Percentiles rank a stretch among this genome's conserved stretches.
phyloP scores from a whole-genome alignment of 768 basidiomycete genomes.

The Peribolospora kevripleyi region DNA sequence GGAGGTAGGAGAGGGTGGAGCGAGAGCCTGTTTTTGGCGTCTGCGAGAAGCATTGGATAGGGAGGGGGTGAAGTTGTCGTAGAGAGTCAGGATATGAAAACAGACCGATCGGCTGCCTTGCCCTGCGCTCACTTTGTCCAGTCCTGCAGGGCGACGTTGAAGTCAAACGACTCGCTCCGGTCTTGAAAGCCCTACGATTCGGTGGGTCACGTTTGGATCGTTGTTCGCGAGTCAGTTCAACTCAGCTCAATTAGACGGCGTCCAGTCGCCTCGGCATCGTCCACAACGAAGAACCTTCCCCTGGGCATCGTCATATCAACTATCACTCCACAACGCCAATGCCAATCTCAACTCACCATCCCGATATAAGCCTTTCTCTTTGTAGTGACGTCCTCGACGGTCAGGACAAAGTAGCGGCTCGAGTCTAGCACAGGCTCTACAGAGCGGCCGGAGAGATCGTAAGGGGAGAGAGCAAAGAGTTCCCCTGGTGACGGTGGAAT shows the following conservation, averaged over 20 bases:
- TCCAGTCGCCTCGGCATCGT: no score
- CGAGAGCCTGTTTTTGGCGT: no score
- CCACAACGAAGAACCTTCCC: no score
- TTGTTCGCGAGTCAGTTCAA: neutral
- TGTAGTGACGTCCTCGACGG: constrained; percentile 9
- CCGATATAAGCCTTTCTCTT: neutral
- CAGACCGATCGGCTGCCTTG: no score
- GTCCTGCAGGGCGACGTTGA: constrained; percentile 15
- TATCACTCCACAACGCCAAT: neutral
- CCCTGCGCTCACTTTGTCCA: no score
- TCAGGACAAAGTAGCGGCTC: constrained; percentile 12
- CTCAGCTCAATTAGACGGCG: neutral
- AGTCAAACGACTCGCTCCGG: constrained; percentile 14
- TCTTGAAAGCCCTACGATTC: constrained; percentile 10
- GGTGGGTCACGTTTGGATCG: no score
- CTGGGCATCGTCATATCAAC: constrained; percentile 1
- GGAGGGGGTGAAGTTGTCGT: no score
- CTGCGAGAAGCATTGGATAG: no score
- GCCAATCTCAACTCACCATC: neutral
- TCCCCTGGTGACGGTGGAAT: constrained; percentile 4
- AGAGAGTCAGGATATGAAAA: no score
- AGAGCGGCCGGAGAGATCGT: constrained; percentile 8
- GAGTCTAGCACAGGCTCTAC: constrained; percentile 11
- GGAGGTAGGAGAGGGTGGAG: neutral
- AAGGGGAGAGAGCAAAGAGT: constrained; percentile 12